A percentile compares a stretch with the other conserved stretches of the same genome.
Conservation (phyloP, 306 rosid species). For the Gynostemma pentaphyllum region DNA sequence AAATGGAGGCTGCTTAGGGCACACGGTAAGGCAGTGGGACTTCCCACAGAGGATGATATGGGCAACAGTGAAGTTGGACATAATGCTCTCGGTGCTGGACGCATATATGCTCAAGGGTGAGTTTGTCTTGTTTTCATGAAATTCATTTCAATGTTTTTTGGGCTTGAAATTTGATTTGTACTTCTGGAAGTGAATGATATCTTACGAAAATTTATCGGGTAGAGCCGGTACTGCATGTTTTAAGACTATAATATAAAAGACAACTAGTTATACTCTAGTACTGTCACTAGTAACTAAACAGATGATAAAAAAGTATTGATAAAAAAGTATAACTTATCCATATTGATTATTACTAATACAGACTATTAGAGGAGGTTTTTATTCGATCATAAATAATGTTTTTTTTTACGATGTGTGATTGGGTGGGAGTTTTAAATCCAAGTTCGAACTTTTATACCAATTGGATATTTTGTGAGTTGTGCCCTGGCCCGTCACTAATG, state of each 20-base stretch:
- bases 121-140: not conserved
- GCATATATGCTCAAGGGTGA: constrained; percentile 93
- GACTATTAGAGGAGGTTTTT: not conserved
- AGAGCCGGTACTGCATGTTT: not conserved
- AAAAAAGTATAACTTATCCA: not conserved
- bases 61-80: constrained; percentile 99
- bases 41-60: constrained; percentile 97
- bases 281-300: not conserved
- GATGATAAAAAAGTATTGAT: too few species aligned
- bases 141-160: not conserved
- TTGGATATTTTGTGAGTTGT: too few species aligned
- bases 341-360: not conserved
- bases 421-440: too few species aligned
- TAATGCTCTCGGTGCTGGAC: constrained; percentile 98
- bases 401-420: too few species aligned
- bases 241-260: not conserved
- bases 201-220: not conserved
- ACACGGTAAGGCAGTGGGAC: constrained; percentile 90
- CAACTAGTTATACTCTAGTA: not conserved
- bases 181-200: not conserved
- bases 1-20: constrained; percentile 87
- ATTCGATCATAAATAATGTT: not conserved
- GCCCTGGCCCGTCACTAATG: too few species aligned
- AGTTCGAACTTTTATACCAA: too few species aligned
- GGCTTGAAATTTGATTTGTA: not conserved